Percentiles rank a stretch among this genome's conserved stretches.
These are phyloP conservation scores for Mucor piriformis DNA, from an alignment of 371 early-diverging fungal genomes.

Conservation along the genomic window DNA sequence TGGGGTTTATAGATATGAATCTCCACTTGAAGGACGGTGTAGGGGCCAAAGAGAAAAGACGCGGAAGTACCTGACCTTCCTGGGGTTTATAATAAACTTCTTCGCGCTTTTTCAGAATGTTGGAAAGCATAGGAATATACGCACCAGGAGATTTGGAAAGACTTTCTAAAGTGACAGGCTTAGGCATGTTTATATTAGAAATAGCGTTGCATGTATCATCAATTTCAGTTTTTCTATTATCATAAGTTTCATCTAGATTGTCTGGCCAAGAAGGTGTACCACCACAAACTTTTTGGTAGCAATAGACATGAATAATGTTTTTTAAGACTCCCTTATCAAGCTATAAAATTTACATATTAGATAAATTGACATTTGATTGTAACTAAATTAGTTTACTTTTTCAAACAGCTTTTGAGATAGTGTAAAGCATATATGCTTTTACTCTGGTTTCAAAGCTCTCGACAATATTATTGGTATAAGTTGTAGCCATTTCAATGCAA, in stretches of 20 bases:
- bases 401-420: no score
- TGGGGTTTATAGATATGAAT: conserved; percentile 2
- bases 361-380: no score
- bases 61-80: not conserved
- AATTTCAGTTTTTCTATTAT: conserved; percentile 3
- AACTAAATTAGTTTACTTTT: no score
- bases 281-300: conserved; percentile 10
- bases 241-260: conserved; percentile 5
- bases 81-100: not conserved
- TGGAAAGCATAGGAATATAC: conserved; percentile 4
- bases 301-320: conserved; percentile 1
- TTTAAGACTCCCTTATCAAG: no score
- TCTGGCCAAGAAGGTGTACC: conserved; percentile 6
- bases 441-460: no score
- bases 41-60: not conserved
- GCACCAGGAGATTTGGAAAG: not conserved
- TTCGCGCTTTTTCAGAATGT: not conserved
- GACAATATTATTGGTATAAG: no score
- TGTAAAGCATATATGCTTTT: no score
- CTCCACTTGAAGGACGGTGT: conserved; percentile 9
- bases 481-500: no score
- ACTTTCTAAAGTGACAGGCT: conserved; percentile 3
- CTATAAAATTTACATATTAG: no score
- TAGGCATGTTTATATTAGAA: conserved; percentile 5
- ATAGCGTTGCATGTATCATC: conserved; percentile 1